These are phyloP conservation scores for Pseudonitzschia pungens DNA, from an alignment of 108 stramenopile genomes.

Conservation along the genomic window DNA sequence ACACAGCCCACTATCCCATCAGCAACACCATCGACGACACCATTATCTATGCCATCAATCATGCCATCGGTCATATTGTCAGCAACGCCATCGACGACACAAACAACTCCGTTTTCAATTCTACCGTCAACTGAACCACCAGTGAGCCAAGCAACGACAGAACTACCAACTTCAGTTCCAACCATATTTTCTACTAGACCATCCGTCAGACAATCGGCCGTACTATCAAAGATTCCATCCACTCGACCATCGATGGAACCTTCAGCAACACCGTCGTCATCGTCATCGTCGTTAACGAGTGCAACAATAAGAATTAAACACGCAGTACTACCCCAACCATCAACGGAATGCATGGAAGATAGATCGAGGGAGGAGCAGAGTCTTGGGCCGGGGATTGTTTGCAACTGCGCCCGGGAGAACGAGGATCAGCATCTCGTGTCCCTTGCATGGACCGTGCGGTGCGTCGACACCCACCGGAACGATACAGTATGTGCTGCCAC, in stretches of 20 bases:
- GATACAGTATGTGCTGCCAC: not conserved
- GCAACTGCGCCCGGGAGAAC: slow-evolving; percentile 1
- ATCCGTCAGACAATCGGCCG: no score
- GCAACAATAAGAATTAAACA: not conserved
- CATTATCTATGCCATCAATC: not conserved
- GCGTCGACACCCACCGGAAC: not conserved
- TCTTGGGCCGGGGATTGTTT: slow-evolving; percentile 7
- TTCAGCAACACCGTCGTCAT: no score
- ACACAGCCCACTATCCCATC: not conserved
- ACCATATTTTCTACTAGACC: not conserved
- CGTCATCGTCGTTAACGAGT: not conserved
- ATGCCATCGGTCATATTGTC: not conserved
- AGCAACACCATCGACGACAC: not conserved
- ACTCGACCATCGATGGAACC: no score
- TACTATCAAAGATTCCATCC: no score
- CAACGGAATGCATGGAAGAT: not conserved
- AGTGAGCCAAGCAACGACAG: not conserved
- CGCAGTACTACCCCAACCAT: not conserved
- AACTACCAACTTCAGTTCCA: no score
- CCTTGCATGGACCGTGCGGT: not conserved
- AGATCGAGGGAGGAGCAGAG: not conserved
- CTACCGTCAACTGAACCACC: not conserved
- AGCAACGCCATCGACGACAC: not conserved
- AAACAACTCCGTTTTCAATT: not conserved
- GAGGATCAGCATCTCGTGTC: not conserved